phyloP scores from a whole-genome alignment of 2,329 filamentous ascomycete genomes.

The Reticulascus tulasneorum region DNA sequence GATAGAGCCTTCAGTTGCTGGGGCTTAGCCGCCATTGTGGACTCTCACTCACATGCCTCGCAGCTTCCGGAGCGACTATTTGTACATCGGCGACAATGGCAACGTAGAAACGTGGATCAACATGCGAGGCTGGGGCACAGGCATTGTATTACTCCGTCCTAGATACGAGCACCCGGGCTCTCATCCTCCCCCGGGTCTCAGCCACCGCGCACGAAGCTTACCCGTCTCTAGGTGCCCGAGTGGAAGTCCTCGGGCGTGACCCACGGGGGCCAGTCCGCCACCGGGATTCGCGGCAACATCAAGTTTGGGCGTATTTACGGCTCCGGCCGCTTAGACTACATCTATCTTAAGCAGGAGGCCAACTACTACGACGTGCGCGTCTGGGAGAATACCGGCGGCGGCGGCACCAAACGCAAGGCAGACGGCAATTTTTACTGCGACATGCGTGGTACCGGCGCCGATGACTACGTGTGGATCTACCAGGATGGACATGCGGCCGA shows the following conservation, averaged over 20 bases:
- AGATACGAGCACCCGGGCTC: slow-evolving; percentile 15
- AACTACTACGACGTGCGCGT: not conserved
- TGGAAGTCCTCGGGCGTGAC: slow-evolving; percentile 13
- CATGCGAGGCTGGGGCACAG: slow-evolving; percentile 14
- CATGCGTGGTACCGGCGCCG: slow-evolving; percentile 12
- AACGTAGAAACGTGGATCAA: slow-evolving; percentile 19
- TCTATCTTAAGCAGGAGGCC: slow-evolving; percentile 8
- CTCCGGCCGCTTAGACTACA: slow-evolving; percentile 9
- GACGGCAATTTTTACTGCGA: slow-evolving; percentile 12
- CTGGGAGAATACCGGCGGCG: slow-evolving; percentile 15
- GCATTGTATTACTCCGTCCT: slow-evolving; percentile 14
- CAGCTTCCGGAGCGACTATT: no score
- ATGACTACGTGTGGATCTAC: slow-evolving; percentile 17
- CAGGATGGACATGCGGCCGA: slow-evolving; percentile 6
- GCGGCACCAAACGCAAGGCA: slow-evolving; percentile 10
- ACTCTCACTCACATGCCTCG: no score
- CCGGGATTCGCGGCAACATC: slow-evolving; percentile 4
- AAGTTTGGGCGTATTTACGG: slow-evolving; percentile 14
- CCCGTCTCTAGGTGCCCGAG: no score
- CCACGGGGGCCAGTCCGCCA: slow-evolving; percentile 5
- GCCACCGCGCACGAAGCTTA: no score
- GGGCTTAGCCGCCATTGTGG: no score
- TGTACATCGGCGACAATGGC: slow-evolving; percentile 18
- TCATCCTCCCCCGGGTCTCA: no score
- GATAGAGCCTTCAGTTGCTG: no score